phyloP scores from a whole-genome alignment of 768 basidiomycete species.

The Lactifluus pinguis region DNA sequence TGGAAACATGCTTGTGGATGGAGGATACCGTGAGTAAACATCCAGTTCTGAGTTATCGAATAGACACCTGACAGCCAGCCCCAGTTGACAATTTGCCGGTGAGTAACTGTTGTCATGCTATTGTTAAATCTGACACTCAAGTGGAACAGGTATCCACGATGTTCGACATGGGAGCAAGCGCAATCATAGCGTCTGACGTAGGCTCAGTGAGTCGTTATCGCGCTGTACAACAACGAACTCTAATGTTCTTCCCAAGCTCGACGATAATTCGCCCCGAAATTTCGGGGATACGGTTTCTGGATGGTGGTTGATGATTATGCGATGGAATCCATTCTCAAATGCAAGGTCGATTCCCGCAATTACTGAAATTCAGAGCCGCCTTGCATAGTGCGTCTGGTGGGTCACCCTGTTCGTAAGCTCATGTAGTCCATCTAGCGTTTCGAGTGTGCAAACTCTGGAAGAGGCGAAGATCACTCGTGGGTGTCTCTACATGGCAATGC shows the following conservation, averaged over 20 bases:
- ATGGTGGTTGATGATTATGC: constrained; percentile 89
- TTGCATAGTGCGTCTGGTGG: constrained; percentile 75
- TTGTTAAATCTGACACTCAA: background rate
- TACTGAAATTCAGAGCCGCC: constrained; percentile 86
- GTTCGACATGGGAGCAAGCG: constrained; percentile 84
- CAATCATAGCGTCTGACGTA: constrained; percentile 89
- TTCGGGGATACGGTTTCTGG: constrained; percentile 95
- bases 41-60: background rate
- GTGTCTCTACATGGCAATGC: constrained; percentile 90
- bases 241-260: constrained; percentile 41
- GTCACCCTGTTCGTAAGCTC: constrained; percentile 10
- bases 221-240: background rate
- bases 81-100: constrained; percentile 87
- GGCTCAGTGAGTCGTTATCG: constrained; percentile 52
- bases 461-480: constrained; percentile 88
- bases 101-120: constrained; percentile 18
- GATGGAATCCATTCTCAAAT: constrained; percentile 86
- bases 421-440: constrained; percentile 50
- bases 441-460: constrained; percentile 89
- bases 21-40: constrained; percentile 67
- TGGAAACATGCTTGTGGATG: constrained; percentile 86
- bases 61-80: constrained; percentile 1
- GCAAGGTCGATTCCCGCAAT: constrained; percentile 74
- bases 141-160: constrained; percentile 68
- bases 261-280: constrained; percentile 90